phyloP scores from a whole-genome alignment of 2,329 filamentous ascomycete genomes.

The Raffaelea arxii region DNA sequence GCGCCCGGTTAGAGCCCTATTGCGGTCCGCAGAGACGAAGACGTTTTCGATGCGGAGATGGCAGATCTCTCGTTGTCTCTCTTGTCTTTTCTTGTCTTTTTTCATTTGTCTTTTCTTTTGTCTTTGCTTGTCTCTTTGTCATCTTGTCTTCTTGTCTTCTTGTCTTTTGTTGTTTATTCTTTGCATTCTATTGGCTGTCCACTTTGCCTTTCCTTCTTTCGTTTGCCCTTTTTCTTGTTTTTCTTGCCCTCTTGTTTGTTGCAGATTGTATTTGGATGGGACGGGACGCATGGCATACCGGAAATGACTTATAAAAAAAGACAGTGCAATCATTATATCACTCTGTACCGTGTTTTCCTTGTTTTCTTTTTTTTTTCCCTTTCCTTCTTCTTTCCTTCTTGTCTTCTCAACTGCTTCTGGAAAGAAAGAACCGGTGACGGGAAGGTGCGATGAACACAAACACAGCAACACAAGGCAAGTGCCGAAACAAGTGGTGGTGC shows the following conservation, averaged over 20 bases:
- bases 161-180: neutral
- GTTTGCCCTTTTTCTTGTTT: neutral
- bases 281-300: conserved; percentile 2
- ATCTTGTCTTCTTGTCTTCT: neutral
- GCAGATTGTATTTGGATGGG: conserved; percentile 1
- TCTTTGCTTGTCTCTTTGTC: neutral
- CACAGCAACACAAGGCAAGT: neutral
- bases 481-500: neutral
- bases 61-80: neutral
- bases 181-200: too few species aligned
- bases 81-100: neutral
- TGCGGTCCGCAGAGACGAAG: too few species aligned
- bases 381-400: neutral
- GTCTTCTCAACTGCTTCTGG: neutral
- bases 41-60: neutral
- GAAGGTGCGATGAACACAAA: neutral
- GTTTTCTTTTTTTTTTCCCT: neutral
- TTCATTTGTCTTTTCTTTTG: neutral
- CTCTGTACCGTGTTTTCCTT: neutral
- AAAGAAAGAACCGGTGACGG: neutral
- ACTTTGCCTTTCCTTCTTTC: neutral
- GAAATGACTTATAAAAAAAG: conserved; percentile 1
- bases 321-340: neutral
- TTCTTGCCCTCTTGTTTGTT: neutral
- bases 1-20: too few species aligned